Percentiles rank a stretch among this genome's conserved stretches.
Conservation (phyloP, 73 alveolate species). For the Breviolum minutum region DNA sequence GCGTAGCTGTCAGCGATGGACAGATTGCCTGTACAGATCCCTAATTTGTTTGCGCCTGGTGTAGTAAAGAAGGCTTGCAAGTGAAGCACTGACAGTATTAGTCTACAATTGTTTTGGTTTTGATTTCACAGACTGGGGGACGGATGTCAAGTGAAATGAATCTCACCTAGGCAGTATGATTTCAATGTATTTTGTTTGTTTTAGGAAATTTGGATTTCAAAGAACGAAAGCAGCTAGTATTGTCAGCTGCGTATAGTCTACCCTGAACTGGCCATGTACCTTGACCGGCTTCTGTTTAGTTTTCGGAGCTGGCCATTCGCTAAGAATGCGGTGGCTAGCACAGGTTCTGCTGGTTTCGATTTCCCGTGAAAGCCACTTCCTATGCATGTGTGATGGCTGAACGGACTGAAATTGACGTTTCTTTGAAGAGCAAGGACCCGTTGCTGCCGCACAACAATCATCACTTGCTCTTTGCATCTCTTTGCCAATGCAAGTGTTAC, state of each 20-base stretch:
- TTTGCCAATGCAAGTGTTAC: too few relatives aligned
- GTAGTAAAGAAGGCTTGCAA: too few relatives aligned
- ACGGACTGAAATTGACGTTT: background rate
- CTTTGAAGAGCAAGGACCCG: background rate
- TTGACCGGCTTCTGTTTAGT: background rate
- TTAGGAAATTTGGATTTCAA: too few relatives aligned
- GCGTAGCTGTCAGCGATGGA: slow-evolving; percentile 46
- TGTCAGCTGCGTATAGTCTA: background rate
- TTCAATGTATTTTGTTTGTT: too few relatives aligned
- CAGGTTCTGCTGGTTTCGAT: background rate
- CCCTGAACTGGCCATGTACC: background rate
- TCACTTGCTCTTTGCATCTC: background rate
- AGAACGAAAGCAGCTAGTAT: too few relatives aligned
- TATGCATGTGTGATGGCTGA: slow-evolving; percentile 23
- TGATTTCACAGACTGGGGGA: too few relatives aligned
- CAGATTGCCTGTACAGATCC: slow-evolving; percentile 67
- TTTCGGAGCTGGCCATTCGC: background rate
- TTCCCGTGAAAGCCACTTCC: slow-evolving; percentile 6
- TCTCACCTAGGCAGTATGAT: too few relatives aligned
- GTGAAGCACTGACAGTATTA: too few relatives aligned
- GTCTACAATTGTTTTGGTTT: too few relatives aligned
- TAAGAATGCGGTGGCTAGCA: background rate
- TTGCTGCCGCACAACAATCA: background rate
- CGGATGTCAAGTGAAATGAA: too few relatives aligned
- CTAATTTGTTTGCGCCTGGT: background rate